Conservation (phyloP, 179 eudicot genomes). For the Drosera spatulata region DNA sequence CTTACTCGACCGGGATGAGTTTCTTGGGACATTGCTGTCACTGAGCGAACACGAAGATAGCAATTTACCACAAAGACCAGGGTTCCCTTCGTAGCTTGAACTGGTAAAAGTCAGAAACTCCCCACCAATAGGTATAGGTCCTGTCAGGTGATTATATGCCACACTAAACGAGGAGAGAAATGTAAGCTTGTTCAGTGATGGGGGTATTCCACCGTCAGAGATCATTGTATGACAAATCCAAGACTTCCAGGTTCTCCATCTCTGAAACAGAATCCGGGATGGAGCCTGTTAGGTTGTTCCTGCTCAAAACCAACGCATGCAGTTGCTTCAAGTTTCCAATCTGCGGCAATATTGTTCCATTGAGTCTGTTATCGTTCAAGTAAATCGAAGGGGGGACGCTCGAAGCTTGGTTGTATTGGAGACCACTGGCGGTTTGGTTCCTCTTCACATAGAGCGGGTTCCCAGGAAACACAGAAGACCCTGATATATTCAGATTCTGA, state of each 20-base stretch:
- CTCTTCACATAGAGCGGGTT: constrained; percentile 79
- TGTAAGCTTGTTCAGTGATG: constrained; percentile 52
- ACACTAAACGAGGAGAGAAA: constrained; percentile 80
- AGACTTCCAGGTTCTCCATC: constrained; percentile 54
- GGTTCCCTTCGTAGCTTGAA: constrained; percentile 86
- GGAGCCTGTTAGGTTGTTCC: constrained; percentile 53
- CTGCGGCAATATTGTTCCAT: constrained; percentile 54
- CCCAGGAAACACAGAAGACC: constrained; percentile 30
- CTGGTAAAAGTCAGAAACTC: constrained; percentile 70
- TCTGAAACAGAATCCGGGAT: constrained; percentile 70
- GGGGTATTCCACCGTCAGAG: constrained; percentile 64
- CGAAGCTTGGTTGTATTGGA: constrained; percentile 76
- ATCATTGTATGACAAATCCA: constrained; percentile 67
- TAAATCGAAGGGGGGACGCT: constrained; percentile 82
- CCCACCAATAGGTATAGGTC: constrained; percentile 58
- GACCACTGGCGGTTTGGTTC: constrained; percentile 59
- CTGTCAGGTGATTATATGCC: constrained; percentile 64
- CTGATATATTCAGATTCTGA: constrained; percentile 18
- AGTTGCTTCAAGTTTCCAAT: constrained; percentile 67
- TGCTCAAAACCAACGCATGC: constrained; percentile 76
- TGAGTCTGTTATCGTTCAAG: constrained; percentile 55
- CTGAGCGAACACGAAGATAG: constrained; percentile 30
- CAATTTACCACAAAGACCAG: constrained; percentile 67
- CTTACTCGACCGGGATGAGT: constrained; percentile 18
- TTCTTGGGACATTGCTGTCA: constrained; percentile 9